Evolutionary conservation across 495 filamentous ascomycete species (phyloP).

Genomic region (Podospora fimiseda): DNA sequence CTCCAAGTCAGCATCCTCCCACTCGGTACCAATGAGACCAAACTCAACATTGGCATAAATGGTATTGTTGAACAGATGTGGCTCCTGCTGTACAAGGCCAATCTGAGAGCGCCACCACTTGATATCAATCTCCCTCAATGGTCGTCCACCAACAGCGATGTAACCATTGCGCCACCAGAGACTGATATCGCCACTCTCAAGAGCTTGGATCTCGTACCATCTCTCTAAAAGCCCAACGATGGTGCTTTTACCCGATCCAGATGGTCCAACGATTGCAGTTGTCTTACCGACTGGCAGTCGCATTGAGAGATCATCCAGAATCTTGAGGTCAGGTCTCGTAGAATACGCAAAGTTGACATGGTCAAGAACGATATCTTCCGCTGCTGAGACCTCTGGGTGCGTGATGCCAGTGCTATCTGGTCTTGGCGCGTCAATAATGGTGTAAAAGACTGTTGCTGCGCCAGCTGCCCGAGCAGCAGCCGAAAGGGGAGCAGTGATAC

Average conservation of each 20-base stretch:
- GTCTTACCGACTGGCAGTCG: slow-evolving; percentile 68
- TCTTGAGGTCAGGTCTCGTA: slow-evolving; percentile 51
- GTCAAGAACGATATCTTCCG: slow-evolving; percentile 50
- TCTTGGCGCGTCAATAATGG: slow-evolving; percentile 48
- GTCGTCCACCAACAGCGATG: slow-evolving; percentile 45
- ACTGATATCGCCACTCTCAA: slow-evolving; percentile 43
- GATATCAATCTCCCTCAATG: slow-evolving; percentile 48
- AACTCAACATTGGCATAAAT: slow-evolving; percentile 61
- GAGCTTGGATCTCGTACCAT: slow-evolving; percentile 53
- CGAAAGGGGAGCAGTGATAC: slow-evolving; percentile 45
- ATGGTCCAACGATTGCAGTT: slow-evolving; percentile 78
- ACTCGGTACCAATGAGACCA: slow-evolving; percentile 57
- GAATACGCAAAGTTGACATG: slow-evolving; percentile 62
- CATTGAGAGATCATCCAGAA: slow-evolving; percentile 48
- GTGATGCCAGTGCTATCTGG: slow-evolving; percentile 42
- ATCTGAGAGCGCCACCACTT: slow-evolving; percentile 62
- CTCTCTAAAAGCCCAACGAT: slow-evolving; percentile 58
- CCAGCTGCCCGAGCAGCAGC: slow-evolving; percentile 46
- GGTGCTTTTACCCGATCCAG: slow-evolving; percentile 65
- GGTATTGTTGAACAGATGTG: slow-evolving; percentile 62
- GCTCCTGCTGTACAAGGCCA: slow-evolving; percentile 63
- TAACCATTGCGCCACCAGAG: slow-evolving; percentile 43
- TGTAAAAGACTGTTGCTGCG: slow-evolving; percentile 50
- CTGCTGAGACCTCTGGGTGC: slow-evolving; percentile 38
- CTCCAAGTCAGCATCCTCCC: slow-evolving; percentile 44